Evolutionary conservation across 148 eudicot genomes (phyloP).

Genomic region (Fagopyrum esculentum): DNA sequence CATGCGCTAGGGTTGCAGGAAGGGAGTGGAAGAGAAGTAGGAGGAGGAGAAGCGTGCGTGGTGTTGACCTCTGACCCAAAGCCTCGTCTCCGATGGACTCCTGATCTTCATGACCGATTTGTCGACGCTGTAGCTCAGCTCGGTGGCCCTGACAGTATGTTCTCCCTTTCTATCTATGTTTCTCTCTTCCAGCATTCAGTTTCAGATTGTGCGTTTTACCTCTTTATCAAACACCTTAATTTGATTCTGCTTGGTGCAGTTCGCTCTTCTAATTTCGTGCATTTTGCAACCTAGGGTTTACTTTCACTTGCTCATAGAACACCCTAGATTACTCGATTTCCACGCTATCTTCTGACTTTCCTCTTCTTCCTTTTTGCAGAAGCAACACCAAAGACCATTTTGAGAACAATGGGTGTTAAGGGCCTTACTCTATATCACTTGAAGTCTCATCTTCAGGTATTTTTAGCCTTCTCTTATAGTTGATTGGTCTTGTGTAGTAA

Average conservation of each 20-base stretch:
- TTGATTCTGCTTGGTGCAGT: not conserved
- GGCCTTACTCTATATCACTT: slow-evolving; percentile 1
- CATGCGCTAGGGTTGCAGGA: slow-evolving; percentile 7
- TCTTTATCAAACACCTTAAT: not conserved
- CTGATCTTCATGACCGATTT: slow-evolving; percentile 47
- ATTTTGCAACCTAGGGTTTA: slow-evolving; percentile 1
- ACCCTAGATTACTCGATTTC: not conserved
- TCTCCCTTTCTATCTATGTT: slow-evolving; percentile 4
- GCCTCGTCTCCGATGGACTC: slow-evolving; percentile 57
- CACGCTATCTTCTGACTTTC: not conserved
- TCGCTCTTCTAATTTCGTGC: not conserved
- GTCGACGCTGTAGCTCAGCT: slow-evolving; percentile 57
- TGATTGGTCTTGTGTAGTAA: not conserved
- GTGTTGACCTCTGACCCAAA: slow-evolving; percentile 46
- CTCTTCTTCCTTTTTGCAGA: not conserved
- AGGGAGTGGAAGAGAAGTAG: slow-evolving; percentile 8
- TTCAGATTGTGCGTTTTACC: not conserved
- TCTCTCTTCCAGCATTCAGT: slow-evolving; percentile 7
- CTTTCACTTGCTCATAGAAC: not conserved
- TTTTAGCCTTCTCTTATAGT: not conserved
- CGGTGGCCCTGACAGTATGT: slow-evolving; percentile 57
- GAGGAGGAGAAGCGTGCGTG: slow-evolving; percentile 31
- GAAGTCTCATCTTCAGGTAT: slow-evolving; percentile 13
- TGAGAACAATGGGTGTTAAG: slow-evolving; percentile 11
- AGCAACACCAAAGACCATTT: slow-evolving; percentile 7